Percentiles rank a stretch among this genome's conserved stretches.
These are phyloP conservation scores for Vigna reflexopilosa DNA, from an alignment of 306 rosid genomes.

Conservation along the genomic window DNA sequence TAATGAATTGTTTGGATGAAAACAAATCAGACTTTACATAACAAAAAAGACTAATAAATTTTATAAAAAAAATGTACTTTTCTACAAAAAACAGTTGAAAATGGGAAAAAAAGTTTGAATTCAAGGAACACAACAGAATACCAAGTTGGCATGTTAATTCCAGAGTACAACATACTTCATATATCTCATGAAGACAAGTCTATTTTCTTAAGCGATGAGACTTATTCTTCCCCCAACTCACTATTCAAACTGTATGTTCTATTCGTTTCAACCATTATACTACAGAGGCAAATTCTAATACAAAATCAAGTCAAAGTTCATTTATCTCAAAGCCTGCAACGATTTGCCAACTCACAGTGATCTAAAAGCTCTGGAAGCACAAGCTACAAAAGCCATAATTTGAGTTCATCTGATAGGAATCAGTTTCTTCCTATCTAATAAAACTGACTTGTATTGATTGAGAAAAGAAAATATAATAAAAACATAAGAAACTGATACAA, in stretches of 20 bases:
- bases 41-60: no score
- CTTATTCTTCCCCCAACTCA: neutral
- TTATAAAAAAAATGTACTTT: no score
- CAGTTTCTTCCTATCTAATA: slow-evolving; percentile 17
- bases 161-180: neutral
- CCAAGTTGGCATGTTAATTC: neutral
- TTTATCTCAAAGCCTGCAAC: neutral
- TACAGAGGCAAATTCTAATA: neutral
- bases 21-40: no score
- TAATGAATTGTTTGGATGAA: no score
- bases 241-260: slow-evolving; percentile 1
- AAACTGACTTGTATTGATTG: slow-evolving; percentile 5
- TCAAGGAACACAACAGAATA: neutral
- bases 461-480: neutral
- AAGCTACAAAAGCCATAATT: slow-evolving; percentile 9
- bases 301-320: neutral
- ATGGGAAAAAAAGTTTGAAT: no score
- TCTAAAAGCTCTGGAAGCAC: neutral
- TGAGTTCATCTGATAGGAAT: neutral
- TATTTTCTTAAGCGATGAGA: neutral
- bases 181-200: neutral
- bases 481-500: neutral
- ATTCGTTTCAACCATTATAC: slow-evolving; percentile 7
- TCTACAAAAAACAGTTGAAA: no score
- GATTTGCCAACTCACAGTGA: no score